These are phyloP conservation scores for Xylariaceae sp. DNA, from an alignment of 2,329 filamentous ascomycete species.

Conservation along the genomic window DNA sequence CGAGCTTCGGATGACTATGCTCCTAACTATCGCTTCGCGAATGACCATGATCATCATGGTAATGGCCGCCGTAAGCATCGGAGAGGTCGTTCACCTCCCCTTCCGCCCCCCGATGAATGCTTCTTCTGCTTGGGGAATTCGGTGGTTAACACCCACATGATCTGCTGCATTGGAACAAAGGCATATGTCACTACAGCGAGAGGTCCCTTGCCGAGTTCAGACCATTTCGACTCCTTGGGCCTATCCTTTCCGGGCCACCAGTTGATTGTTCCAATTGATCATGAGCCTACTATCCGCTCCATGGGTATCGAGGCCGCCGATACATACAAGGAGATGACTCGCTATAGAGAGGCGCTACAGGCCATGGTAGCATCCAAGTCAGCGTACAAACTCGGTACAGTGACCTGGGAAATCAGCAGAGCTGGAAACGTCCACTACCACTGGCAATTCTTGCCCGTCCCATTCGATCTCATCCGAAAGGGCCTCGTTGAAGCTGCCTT, in stretches of 20 bases:
- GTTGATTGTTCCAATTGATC: conserved; percentile 82
- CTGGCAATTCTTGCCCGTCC: conserved; percentile 85
- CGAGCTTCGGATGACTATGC: conserved; percentile 38
- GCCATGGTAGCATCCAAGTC: conserved; percentile 60
- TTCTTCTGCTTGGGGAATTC: conserved; percentile 95
- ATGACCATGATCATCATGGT: conserved; percentile 36
- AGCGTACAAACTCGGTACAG: conserved; percentile 60
- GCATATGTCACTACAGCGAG: conserved; percentile 88
- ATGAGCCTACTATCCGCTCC: conserved; percentile 65
- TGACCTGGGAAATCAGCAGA: conserved; percentile 90
- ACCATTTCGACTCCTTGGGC: conserved; percentile 56
- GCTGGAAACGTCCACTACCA: conserved; percentile 76
- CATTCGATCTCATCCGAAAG: conserved; percentile 56
- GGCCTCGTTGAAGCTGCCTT: conserved; percentile 84
- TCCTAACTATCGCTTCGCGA: conserved; percentile 49
- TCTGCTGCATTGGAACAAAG: conserved; percentile 81
- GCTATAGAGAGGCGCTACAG: conserved; percentile 70
- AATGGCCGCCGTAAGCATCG: conserved; percentile 38
- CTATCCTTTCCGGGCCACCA: conserved; percentile 77
- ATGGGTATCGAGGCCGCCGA: conserved; percentile 56
- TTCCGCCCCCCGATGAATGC: conserved; percentile 68
- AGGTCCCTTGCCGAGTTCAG: conserved; percentile 68
- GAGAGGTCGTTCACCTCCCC: conserved; percentile 42
- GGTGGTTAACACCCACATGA: conserved; percentile 76
- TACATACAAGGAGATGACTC: conserved; percentile 73